Evolutionary conservation across 148 eudicot species (phyloP), one percentile per base, ranked within the genome.

Genomic region (Euryodendron excelsum): DNA sequence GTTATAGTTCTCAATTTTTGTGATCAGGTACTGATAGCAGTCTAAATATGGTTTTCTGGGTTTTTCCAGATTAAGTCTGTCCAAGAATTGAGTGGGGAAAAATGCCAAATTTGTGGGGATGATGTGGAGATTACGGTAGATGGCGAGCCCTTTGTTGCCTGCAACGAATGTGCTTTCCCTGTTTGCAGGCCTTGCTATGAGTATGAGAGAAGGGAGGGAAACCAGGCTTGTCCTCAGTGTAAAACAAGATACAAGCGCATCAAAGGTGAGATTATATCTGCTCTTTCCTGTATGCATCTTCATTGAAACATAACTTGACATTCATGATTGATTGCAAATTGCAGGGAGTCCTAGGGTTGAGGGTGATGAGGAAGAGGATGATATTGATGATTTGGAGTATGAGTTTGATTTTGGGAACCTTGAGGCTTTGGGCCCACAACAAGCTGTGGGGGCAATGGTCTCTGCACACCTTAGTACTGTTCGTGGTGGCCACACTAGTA

Each of bases 141-240:
- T 48, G 89, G 89, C 20, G 91, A 88, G 81, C 79, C 85, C 21
- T 86, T 88, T 76, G 87, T 88, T 78, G 91, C 91, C 45, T 88
- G 91, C 85, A 86, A 88, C 64, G 91, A 88, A 75, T 88, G 91
- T 81, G 91, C 91, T 8, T 88, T 88, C 81, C 91, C 91, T 66
- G 83, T 88, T 76, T 88, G 91, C 62, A 82, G 91, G 63, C 83
- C 86, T 33, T 88, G 91, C 75, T 88, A 88, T 79, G 91, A 88
- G 64, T 88, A 88, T 58, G 91, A 88, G 68, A 88, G 91, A 71
- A 86, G 87, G 77, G 91, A 88, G 78, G 88, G 91, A 3, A 88
- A 84, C 81, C 91, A 88, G 80, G 79, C 85, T 68, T 88, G 91
- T 65, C 91, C 91, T 79, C 91, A 88, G 69, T 88, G 91, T 72